phyloP scores from a whole-genome alignment of 2,329 filamentous ascomycete genomes.

The Paracoccidioides brasiliensis region DNA sequence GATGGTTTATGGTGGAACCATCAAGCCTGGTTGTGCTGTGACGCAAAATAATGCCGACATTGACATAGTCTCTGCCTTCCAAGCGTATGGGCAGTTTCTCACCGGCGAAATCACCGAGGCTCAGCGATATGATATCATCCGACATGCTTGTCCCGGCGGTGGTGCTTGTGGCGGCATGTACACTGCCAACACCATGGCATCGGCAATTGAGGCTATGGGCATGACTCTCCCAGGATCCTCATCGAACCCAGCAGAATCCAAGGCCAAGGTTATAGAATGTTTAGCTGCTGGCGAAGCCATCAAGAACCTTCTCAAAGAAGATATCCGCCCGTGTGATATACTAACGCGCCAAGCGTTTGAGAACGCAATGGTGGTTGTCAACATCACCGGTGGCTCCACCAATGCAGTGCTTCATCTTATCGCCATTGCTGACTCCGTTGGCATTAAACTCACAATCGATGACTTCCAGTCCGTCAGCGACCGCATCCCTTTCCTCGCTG shows the following conservation, averaged over 20 bases:
- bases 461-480: slow-evolving; percentile 77
- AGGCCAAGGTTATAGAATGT: slow-evolving; percentile 61
- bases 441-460: slow-evolving; percentile 69
- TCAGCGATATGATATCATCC: slow-evolving; percentile 85
- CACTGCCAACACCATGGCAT: slow-evolving; percentile 66
- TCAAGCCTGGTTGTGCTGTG: slow-evolving; percentile 75
- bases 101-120: slow-evolving; percentile 83
- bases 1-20: slow-evolving; percentile 96
- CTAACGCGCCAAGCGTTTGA: slow-evolving; percentile 70
- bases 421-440: slow-evolving; percentile 69
- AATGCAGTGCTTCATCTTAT: slow-evolving; percentile 78
- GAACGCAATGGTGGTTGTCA: slow-evolving; percentile 73
- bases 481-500: slow-evolving; percentile 64
- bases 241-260: slow-evolving; percentile 62
- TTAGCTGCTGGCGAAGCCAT: slow-evolving; percentile 58
- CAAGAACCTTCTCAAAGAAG: slow-evolving; percentile 59
- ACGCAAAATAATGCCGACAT: slow-evolving; percentile 61
- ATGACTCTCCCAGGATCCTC: slow-evolving; percentile 75
- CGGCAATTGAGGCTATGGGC: slow-evolving; percentile 57
- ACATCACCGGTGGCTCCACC: slow-evolving; percentile 70
- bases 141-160: slow-evolving; percentile 72
- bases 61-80: slow-evolving; percentile 95
- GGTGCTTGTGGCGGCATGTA: slow-evolving; percentile 84
- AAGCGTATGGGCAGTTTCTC: slow-evolving; percentile 92
- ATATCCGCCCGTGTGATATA: slow-evolving; percentile 66